Conservation (phyloP, 2,329 filamentous ascomycete genomes). For the Fusarium sp. region DNA sequence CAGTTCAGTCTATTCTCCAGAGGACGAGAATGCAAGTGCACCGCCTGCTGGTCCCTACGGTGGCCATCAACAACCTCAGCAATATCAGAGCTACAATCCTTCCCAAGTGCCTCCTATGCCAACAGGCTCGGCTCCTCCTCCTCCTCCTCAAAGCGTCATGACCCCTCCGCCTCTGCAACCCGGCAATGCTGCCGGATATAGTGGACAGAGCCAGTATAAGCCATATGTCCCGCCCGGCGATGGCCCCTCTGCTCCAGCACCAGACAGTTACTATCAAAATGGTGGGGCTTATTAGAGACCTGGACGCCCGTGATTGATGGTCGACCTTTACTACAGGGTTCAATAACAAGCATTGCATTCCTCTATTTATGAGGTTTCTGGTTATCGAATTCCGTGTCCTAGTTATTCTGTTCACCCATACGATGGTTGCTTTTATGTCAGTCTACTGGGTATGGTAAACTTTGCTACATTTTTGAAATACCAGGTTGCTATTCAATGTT, state of each 20-base stretch:
- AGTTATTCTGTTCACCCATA: not conserved
- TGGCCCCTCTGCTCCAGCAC: constrained; percentile 62
- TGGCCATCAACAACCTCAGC: constrained; percentile 49
- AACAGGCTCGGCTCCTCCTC: constrained; percentile 49
- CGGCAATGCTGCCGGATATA: constrained; percentile 56
- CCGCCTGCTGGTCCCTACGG: constrained; percentile 45
- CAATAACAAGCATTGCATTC: constrained; percentile 16
- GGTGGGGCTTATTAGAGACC: constrained; percentile 48
- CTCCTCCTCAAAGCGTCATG: constrained; percentile 47
- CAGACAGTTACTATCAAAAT: constrained; percentile 68
- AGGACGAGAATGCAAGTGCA: constrained; percentile 51
- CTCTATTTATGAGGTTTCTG: not conserved
- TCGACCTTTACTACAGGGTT: constrained; percentile 6
- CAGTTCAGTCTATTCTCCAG: constrained; percentile 61
- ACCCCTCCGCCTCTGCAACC: constrained; percentile 59
- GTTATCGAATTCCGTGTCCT: not conserved
- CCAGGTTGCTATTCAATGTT: not conserved
- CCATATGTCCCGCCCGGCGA: constrained; percentile 66
- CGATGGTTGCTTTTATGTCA: not conserved
- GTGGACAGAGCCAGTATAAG: constrained; percentile 65
- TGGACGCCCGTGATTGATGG: not conserved
- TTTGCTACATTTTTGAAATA: not conserved
- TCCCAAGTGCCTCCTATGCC: constrained; percentile 56
- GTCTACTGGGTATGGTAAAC: not conserved
- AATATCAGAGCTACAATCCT: constrained; percentile 58